Evolutionary conservation across 306 rosid species (phyloP).

Genomic region (Sindora glabra): DNA sequence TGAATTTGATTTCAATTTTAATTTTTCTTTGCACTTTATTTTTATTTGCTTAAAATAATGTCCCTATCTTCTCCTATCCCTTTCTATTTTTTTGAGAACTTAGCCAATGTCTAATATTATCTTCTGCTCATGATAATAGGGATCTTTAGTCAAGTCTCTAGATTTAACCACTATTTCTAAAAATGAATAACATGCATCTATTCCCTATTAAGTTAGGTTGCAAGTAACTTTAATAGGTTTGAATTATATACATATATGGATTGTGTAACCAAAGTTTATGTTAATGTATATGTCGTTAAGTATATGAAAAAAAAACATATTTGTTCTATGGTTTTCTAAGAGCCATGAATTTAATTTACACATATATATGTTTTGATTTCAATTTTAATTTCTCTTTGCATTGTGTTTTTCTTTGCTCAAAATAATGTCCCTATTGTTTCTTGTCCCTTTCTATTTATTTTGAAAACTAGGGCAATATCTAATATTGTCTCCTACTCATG

Average conservation of each 20-base stretch:
- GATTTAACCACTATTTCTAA: slow-evolving; percentile 40
- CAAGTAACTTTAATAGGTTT: slow-evolving; percentile 59
- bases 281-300: background rate
- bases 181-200: slow-evolving; percentile 49
- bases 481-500: slow-evolving; percentile 18
- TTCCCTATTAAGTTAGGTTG: slow-evolving; percentile 37
- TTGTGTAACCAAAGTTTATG: slow-evolving; percentile 7
- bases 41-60: background rate
- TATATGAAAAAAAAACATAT: no score
- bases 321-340: no score
- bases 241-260: background rate
- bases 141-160: slow-evolving; percentile 43
- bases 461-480: background rate
- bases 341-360: no score
- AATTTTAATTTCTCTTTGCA: no score
- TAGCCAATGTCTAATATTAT: slow-evolving; percentile 8
- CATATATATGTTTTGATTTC: no score
- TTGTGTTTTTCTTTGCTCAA: no score
- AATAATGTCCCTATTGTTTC: background rate
- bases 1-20: no score
- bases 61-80: background rate
- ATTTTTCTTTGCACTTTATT: no score
- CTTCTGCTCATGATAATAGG: slow-evolving; percentile 37
- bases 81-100: background rate
- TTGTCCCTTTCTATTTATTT: background rate